phyloP scores from a whole-genome alignment of 768 basidiomycete genomes.

The Suillus sp. region DNA sequence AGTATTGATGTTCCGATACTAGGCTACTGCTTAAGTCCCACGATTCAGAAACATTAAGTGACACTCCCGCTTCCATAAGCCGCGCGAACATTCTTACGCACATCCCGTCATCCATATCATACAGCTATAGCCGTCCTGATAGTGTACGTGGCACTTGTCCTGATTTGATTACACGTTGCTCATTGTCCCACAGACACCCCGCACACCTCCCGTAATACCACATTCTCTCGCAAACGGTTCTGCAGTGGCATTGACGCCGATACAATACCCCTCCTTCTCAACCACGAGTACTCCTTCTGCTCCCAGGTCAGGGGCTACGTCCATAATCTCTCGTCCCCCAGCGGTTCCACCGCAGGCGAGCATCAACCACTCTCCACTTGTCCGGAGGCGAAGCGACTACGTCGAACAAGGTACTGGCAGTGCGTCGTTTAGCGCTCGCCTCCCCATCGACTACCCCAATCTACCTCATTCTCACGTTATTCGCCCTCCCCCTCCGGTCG shows the following conservation, averaged over 20 bases:
- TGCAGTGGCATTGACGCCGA: slow-evolving; percentile 37
- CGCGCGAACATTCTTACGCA: slow-evolving; percentile 46
- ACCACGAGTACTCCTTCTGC: slow-evolving; percentile 40
- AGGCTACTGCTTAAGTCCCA: slow-evolving; percentile 21
- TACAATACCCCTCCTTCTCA: slow-evolving; percentile 57
- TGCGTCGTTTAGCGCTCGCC: slow-evolving; percentile 39
- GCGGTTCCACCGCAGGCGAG: slow-evolving; percentile 83
- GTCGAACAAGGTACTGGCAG: slow-evolving; percentile 60
- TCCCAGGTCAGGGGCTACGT: slow-evolving; percentile 29
- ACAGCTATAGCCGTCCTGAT: slow-evolving; percentile 50
- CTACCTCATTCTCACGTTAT: slow-evolving; percentile 60
- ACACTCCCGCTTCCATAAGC: slow-evolving; percentile 19
- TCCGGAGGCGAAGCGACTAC: slow-evolving; percentile 75
- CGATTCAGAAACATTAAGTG: slow-evolving; percentile 18
- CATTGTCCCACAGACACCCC: slow-evolving; percentile 35
- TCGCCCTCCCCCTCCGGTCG: slow-evolving; percentile 80
- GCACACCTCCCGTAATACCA: slow-evolving; percentile 36
- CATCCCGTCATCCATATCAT: slow-evolving; percentile 46
- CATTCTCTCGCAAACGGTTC: slow-evolving; percentile 42
- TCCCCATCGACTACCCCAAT: slow-evolving; percentile 81
- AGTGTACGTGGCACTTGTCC: slow-evolving; percentile 40
- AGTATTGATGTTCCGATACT: slow-evolving; percentile 11
- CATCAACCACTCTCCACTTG: slow-evolving; percentile 74
- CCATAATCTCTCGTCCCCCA: slow-evolving; percentile 44
- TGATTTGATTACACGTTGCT: slow-evolving; percentile 8